Conservation (phyloP, 2,329 filamentous ascomycete genomes). For the Trichothecium roseum region DNA sequence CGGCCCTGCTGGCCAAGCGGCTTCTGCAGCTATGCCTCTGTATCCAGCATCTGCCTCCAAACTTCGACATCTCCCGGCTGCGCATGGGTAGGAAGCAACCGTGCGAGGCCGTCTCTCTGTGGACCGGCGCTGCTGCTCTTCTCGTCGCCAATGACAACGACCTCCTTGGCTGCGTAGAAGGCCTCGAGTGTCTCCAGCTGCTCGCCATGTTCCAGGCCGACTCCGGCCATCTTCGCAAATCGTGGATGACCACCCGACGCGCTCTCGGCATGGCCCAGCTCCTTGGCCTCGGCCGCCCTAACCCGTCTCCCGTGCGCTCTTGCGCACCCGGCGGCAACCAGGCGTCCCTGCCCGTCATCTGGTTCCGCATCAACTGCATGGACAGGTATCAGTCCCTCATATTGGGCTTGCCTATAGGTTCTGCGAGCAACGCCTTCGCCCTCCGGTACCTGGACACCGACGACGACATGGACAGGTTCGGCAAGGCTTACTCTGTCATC, state of each 20-base stretch:
- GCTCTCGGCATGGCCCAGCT: conserved; percentile 40
- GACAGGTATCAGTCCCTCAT: conserved; percentile 42
- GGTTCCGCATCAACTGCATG: conserved; percentile 36
- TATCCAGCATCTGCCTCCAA: conserved; percentile 33
- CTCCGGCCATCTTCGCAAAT: conserved; percentile 40
- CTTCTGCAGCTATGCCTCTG: conserved; percentile 34
- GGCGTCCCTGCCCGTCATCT: conserved; percentile 21
- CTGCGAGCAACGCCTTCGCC: conserved; percentile 27
- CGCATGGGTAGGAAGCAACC: background rate
- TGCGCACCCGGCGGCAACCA: background rate
- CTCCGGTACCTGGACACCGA: conserved; percentile 17
- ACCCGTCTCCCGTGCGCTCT: conserved; percentile 24
- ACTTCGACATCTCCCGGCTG: conserved; percentile 16
- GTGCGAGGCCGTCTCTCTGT: conserved; percentile 4
- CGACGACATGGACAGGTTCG: conserved; percentile 30
- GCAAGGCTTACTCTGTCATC: conserved; percentile 31
- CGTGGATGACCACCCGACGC: conserved; percentile 41
- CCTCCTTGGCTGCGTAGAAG: conserved; percentile 39
- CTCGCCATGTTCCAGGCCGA: conserved; percentile 39
- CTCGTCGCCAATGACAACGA: conserved; percentile 41
- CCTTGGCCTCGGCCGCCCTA: conserved; percentile 33
- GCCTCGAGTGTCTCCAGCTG: conserved; percentile 39
- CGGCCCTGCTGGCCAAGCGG: conserved; percentile 33
- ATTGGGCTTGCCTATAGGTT: conserved; percentile 36
- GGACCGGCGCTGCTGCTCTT: conserved; percentile 19